These are phyloP conservation scores for Hagleromyces aurorensis DNA, from an alignment of 805 yeast genomes.

Conservation along the genomic window DNA sequence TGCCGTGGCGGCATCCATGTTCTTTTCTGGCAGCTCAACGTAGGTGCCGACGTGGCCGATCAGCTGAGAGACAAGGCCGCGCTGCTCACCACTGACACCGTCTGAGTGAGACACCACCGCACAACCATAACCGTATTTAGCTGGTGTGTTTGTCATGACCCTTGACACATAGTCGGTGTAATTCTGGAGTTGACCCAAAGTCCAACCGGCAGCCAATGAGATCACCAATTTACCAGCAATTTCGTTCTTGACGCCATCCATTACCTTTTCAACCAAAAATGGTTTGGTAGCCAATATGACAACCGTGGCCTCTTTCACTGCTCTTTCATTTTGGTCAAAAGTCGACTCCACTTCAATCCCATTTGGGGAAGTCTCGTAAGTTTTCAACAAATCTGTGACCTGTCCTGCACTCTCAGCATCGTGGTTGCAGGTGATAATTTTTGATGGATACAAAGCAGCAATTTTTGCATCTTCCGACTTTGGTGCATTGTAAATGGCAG, in stretches of 20 bases:
- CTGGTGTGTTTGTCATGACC: slow-evolving; percentile 98
- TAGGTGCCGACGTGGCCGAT: slow-evolving; percentile 59
- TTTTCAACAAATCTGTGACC: slow-evolving; percentile 42
- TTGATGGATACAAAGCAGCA: slow-evolving; percentile 47
- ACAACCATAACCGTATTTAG: slow-evolving; percentile 86
- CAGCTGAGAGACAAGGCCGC: slow-evolving; percentile 32
- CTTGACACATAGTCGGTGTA: slow-evolving; percentile 59
- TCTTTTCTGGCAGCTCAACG: slow-evolving; percentile 68
- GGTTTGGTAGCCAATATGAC: slow-evolving; percentile 88
- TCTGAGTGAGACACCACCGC: slow-evolving; percentile 79
- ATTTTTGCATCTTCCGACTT: slow-evolving; percentile 21
- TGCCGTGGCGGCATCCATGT: slow-evolving; percentile 95
- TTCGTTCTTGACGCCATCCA: slow-evolving; percentile 40
- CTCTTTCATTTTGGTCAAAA: slow-evolving; percentile 45
- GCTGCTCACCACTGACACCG: slow-evolving; percentile 37
- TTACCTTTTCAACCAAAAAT: slow-evolving; percentile 55
- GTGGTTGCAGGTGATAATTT: slow-evolving; percentile 68
- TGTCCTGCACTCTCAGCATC: slow-evolving; percentile 36
- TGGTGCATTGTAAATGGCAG: slow-evolving; percentile 44
- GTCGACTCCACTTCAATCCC: slow-evolving; percentile 47
- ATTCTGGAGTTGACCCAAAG: slow-evolving; percentile 54
- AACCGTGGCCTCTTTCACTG: slow-evolving; percentile 58
- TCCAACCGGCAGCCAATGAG: slow-evolving; percentile 89
- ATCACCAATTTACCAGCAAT: slow-evolving; percentile 54
- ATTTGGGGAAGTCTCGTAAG: slow-evolving; percentile 36